Percentiles rank a stretch among this genome's conserved stretches.
Evolutionary conservation across 306 rosid species (phyloP).

Genomic region (Phaseolus lunatus): DNA sequence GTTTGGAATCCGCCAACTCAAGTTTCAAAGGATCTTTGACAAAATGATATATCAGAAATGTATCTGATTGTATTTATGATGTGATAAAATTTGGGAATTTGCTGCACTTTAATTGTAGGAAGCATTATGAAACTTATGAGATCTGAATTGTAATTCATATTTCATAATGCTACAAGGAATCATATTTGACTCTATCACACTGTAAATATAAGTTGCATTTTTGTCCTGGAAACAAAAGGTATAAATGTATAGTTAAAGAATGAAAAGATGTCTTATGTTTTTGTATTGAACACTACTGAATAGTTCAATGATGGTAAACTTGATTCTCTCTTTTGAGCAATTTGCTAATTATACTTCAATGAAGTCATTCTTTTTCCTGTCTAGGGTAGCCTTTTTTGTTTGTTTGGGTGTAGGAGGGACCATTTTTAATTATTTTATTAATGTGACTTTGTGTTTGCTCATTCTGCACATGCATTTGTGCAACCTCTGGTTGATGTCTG

Average conservation of each 20-base stretch:
- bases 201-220: background rate
- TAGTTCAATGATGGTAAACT: slow-evolving; percentile 13
- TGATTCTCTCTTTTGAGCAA: background rate
- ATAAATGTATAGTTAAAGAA: background rate
- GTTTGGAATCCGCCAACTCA: background rate
- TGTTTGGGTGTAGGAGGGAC: background rate
- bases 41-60: background rate
- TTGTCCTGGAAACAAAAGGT: background rate
- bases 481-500: slow-evolving; percentile 39
- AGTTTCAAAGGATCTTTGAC: background rate
- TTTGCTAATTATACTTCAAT: background rate
- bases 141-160: background rate
- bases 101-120: background rate
- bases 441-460: background rate
- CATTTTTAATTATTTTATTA: slow-evolving; percentile 4
- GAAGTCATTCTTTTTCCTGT: background rate
- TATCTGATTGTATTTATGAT: slow-evolving; percentile 15
- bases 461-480: background rate
- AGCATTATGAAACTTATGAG: background rate
- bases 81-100: slow-evolving; percentile 6
- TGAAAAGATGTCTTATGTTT: background rate
- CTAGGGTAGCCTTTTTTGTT: background rate
- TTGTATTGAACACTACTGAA: background rate
- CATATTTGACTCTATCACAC: background rate
- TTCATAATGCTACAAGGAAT: background rate